These are phyloP conservation scores for Miscanthus lutarioriparius DNA, from an alignment of 176 grass and related monocot genomes.

Conservation along the genomic window DNA sequence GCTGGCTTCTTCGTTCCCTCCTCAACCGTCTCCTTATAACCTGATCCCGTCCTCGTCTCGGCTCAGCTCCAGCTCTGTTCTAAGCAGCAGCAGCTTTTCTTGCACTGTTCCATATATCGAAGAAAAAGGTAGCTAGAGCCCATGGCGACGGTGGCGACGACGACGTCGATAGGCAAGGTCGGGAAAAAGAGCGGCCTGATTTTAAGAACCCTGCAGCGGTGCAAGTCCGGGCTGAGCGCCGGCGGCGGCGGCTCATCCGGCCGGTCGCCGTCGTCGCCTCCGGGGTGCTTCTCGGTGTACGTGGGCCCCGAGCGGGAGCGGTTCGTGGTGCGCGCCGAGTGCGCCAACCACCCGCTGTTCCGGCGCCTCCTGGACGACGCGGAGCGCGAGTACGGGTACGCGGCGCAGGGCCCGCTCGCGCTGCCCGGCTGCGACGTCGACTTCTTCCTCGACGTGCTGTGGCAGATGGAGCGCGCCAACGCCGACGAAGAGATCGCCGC, in stretches of 20 bases:
- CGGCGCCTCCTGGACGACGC: constrained; percentile 65
- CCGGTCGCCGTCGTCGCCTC: constrained; percentile 7
- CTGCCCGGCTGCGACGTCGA: constrained; percentile 64
- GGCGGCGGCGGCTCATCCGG: neutral
- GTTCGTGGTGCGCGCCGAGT: constrained; percentile 59
- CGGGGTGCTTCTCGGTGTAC: constrained; percentile 85
- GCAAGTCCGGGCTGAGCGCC: constrained; percentile 37
- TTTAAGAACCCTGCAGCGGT: constrained; percentile 52
- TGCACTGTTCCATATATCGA: neutral
- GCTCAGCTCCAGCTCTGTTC: too few species aligned
- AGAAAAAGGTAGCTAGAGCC: too few species aligned
- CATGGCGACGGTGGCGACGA: constrained; percentile 22
- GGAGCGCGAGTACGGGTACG: constrained; percentile 63
- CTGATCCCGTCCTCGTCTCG: too few species aligned
- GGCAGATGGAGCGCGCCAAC: constrained; percentile 56
- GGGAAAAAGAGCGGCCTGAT: constrained; percentile 49
- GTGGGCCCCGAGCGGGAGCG: constrained; percentile 69
- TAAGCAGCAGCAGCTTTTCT: neutral
- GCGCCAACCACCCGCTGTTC: constrained; percentile 75
- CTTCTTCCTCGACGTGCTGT: constrained; percentile 63
- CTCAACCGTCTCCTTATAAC: too few species aligned
- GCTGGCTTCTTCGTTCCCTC: too few species aligned
- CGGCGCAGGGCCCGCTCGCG: constrained; percentile 62
- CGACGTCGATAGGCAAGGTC: constrained; percentile 28
- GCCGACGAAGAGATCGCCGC: neutral